A percentile compares a stretch with the other conserved stretches of the same genome.
Evolutionary conservation across 345 rosid species (phyloP).

Genomic region (Alliaria petiolata): DNA sequence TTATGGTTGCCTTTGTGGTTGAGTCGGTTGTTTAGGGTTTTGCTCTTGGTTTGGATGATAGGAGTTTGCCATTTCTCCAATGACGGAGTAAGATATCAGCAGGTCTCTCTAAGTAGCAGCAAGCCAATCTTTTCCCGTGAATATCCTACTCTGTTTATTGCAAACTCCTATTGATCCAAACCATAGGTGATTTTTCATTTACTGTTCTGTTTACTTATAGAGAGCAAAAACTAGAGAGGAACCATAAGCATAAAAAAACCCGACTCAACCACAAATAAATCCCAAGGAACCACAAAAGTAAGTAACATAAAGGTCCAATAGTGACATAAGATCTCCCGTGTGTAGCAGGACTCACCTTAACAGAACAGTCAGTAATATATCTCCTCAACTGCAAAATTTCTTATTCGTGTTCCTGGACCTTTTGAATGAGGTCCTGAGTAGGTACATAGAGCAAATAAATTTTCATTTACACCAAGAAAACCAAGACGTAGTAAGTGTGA

Average conservation of each 20-base stretch:
- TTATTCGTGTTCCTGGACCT: conserved; percentile 71
- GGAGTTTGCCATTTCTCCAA: background rate
- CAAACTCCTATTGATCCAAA: background rate
- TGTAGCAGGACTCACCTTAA: conserved; percentile 61
- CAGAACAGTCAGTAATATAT: conserved; percentile 70
- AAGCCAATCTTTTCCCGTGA: background rate
- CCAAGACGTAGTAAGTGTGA: conserved; percentile 18
- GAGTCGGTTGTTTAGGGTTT: conserved; percentile 23
- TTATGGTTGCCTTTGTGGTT: conserved; percentile 5
- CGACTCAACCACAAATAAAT: background rate
- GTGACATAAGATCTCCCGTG: conserved; percentile 48
- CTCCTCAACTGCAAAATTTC: conserved; percentile 67
- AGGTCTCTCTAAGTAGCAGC: conserved; percentile 5
- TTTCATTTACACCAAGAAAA: conserved; percentile 3
- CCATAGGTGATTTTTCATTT: background rate
- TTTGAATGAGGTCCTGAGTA: conserved; percentile 54
- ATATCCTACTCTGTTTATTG: conserved; percentile 1
- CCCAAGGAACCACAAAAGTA: background rate
- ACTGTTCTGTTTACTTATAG: conserved; percentile 2
- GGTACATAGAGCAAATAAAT: background rate
- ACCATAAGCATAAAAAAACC: conserved; percentile 32
- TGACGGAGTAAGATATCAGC: background rate
- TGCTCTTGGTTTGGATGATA: conserved; percentile 39
- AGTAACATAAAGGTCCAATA: conserved; percentile 10
- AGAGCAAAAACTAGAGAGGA: background rate